Conservation (phyloP, 345 rosid genomes). For the Populus euphratica region DNA sequence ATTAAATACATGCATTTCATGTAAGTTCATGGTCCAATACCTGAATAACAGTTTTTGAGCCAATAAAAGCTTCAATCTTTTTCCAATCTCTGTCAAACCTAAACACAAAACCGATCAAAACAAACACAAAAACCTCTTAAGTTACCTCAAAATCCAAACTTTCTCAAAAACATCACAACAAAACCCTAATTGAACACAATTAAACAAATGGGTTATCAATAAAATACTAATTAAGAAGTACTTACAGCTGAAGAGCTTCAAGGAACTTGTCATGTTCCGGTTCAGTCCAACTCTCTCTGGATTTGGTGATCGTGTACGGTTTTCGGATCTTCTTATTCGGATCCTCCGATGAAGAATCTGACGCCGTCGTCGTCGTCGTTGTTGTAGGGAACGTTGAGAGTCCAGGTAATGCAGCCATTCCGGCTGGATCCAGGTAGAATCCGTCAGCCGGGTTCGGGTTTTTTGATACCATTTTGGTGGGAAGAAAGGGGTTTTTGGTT, state of each 20-base stretch:
- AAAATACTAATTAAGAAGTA: background rate
- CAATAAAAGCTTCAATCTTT: constrained; percentile 91
- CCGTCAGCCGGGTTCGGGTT: constrained; percentile 54
- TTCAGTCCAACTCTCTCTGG: constrained; percentile 96
- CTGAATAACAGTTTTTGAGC: constrained; percentile 92
- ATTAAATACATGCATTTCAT: background rate
- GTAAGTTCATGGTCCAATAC: constrained; percentile 29
- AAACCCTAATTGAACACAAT: background rate
- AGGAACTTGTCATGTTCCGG: constrained; percentile 91
- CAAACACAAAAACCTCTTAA: background rate
- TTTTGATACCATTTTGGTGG: constrained; percentile 55
- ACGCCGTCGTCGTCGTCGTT: background rate
- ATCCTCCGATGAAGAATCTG: constrained; percentile 43
- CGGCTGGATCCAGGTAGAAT: constrained; percentile 41
- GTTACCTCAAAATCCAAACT: background rate
- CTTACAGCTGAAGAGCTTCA: constrained; percentile 91
- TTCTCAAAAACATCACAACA: background rate
- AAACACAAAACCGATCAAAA: background rate
- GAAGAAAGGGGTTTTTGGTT: background rate
- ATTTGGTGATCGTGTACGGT: constrained; percentile 88
- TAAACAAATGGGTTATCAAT: background rate
- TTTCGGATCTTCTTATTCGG: constrained; percentile 69
- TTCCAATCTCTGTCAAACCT: constrained; percentile 98
- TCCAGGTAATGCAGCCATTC: background rate
- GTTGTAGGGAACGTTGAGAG: constrained; percentile 17